Evolutionary conservation across 1,284 basidiomycete species (phyloP), one percentile per base, ranked within the genome.

Genomic region (Fomitopsis palustris): DNA sequence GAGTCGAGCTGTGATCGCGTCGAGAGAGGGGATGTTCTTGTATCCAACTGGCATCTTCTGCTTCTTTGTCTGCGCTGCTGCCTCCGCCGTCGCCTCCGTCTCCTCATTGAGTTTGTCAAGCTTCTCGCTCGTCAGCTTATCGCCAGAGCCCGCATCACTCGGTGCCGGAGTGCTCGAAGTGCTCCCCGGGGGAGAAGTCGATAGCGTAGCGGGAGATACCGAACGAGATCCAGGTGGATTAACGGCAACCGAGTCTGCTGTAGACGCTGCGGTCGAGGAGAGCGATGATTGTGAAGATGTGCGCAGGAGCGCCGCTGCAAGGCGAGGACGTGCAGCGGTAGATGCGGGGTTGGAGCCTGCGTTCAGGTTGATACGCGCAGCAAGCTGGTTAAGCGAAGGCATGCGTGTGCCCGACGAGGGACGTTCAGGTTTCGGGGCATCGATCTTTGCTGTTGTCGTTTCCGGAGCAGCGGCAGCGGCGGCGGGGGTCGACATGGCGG

Each of bases 11-110:
- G 90, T 88, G 73, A 93, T 93, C 25, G 87, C 88, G 67, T 91
- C 90, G 45, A 94, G 81, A 64, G 81, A 85, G 19, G 92, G 92
- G 43, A 93, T 90, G 67, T 92, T 92, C 83, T 90, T 93, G 75
- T 92, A 93, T 25, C 91, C 91, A 37, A 83, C 77, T 60, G 84
- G 83, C 62, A 80, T 73, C 68, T 80, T 81, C 60, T 78, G 78
- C 71, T 80, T 77, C 64, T 79, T 70, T 58, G 49, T 9, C 16
- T 4, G n/a, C 9, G 65, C 63, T 54, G 59, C 60, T 2, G 27
- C 47, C 7, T 65, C 64, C 55, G 61, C 59, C 31, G n/a, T n/a
- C n/a, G n/a, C n/a, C n/a, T 65, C 57, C 12, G 64, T 67, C 61
- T 66, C 63, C 43, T 67, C 54, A 47, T 68, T 64, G 19, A 67